Conservation (phyloP, 495 filamentous ascomycete genomes). For the Hypomontagnella monticulosa region DNA sequence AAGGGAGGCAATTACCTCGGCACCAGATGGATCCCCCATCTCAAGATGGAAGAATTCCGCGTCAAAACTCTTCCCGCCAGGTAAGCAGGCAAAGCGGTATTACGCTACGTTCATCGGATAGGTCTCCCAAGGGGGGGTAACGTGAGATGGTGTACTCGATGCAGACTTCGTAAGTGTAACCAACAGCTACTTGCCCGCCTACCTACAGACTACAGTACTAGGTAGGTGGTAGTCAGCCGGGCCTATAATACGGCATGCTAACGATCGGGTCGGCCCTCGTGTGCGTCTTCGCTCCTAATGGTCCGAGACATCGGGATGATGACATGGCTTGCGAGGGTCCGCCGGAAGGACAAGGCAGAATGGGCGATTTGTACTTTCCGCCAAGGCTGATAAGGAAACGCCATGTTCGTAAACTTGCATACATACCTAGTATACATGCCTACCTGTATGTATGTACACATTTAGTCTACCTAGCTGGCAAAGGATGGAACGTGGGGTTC, state of each 20-base stretch:
- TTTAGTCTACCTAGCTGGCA: background rate
- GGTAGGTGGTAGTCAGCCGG: too few species aligned
- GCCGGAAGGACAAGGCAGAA: slow-evolving; percentile 15
- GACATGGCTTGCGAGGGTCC: slow-evolving; percentile 4
- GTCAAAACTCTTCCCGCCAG: too few species aligned
- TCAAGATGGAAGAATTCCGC: background rate
- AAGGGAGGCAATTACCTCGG: slow-evolving; percentile 4
- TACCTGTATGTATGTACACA: too few species aligned
- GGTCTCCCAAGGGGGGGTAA: too few species aligned
- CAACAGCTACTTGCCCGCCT: too few species aligned
- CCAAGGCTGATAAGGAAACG: slow-evolving; percentile 19
- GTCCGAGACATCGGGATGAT: slow-evolving; percentile 24
- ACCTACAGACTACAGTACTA: too few species aligned
- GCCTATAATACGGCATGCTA: background rate
- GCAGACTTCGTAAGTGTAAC: too few species aligned
- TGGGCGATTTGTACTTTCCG: slow-evolving; percentile 4
- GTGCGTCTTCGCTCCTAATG: slow-evolving; percentile 6
- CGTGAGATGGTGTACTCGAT: too few species aligned
- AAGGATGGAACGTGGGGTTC: slow-evolving; percentile 28
- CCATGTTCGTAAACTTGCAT: slow-evolving; percentile 21
- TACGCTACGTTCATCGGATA: too few species aligned
- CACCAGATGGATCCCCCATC: background rate
- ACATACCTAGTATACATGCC: too few species aligned
- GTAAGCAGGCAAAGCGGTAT: too few species aligned
- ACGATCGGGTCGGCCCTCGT: slow-evolving; percentile 11